These are phyloP conservation scores for Microascus cirrosus DNA, from an alignment of 2,329 filamentous ascomycete species.

Conservation along the genomic window DNA sequence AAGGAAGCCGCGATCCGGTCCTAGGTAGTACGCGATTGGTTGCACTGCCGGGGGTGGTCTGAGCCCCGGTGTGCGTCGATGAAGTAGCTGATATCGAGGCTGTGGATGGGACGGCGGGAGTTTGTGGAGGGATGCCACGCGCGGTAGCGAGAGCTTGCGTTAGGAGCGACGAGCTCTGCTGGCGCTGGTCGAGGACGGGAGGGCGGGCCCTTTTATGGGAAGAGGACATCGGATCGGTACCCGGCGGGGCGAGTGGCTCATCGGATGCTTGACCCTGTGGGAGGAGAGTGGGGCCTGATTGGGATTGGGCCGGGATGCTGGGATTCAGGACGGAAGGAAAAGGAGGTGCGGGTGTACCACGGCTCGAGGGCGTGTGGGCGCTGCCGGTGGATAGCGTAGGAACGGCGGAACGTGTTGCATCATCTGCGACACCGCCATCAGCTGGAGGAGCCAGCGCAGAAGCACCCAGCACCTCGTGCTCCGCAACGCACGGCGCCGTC, in stretches of 20 bases:
- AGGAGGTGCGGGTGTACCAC: not conserved
- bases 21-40: conserved; percentile 1
- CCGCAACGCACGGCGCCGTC: not conserved
- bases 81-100: conserved; percentile 9
- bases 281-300: not conserved
- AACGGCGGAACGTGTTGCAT: not conserved
- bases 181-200: conserved; percentile 27
- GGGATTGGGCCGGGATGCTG: conserved; percentile 4
- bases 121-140: conserved; percentile 32
- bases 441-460: not conserved
- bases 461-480: not conserved
- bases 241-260: not conserved
- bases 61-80: conserved; percentile 2
- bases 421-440: not conserved
- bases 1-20: not conserved
- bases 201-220: conserved; percentile 28
- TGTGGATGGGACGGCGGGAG: conserved; percentile 9
- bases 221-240: conserved; percentile 2
- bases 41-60: conserved; percentile 2
- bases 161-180: conserved; percentile 42
- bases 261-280: not conserved
- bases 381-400: not conserved
- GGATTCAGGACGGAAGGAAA: not conserved
- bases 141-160: conserved; percentile 48
- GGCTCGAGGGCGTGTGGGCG: not conserved